Evolutionary conservation across 139 green algal genomes (phyloP).

Genomic region (Penium margaritaceum): DNA sequence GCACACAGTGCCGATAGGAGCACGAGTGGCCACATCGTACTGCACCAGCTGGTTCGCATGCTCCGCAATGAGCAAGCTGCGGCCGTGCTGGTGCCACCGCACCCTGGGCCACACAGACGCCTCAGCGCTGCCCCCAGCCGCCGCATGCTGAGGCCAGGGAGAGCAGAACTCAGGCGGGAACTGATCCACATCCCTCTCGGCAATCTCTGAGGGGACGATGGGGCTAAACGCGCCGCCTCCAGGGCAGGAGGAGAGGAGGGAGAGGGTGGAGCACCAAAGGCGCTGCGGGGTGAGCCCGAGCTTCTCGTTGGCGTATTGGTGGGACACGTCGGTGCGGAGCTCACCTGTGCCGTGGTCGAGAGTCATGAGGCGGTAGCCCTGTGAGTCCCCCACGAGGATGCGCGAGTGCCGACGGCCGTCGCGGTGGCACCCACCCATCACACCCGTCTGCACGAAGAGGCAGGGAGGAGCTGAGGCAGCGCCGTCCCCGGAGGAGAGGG

Average conservation of each 20-base stretch:
- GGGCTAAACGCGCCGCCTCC: slow-evolving; percentile 28
- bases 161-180: slow-evolving; percentile 4
- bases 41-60: slow-evolving; percentile 32
- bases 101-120: neutral
- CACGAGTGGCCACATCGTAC: slow-evolving; percentile 12
- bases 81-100: slow-evolving; percentile 15
- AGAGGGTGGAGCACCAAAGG: slow-evolving; percentile 36
- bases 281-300: neutral
- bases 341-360: slow-evolving; percentile 22
- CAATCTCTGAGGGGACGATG: slow-evolving; percentile 4
- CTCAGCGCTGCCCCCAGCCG: neutral
- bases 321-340: slow-evolving; percentile 16
- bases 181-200: slow-evolving; percentile 4
- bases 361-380: slow-evolving; percentile 44
- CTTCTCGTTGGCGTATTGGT: slow-evolving; percentile 22
- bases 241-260: slow-evolving; percentile 5
- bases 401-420: slow-evolving; percentile 49
- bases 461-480: neutral
- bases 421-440: slow-evolving; percentile 39
- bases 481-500: neutral
- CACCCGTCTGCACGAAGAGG: slow-evolving; percentile 28
- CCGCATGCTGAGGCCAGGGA: neutral
- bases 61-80: slow-evolving; percentile 8
- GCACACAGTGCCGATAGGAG: slow-evolving; percentile 29
- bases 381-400: slow-evolving; percentile 26